Conservation (phyloP, 2,329 filamentous ascomycete genomes). For the Alternaria ethzedia region DNA sequence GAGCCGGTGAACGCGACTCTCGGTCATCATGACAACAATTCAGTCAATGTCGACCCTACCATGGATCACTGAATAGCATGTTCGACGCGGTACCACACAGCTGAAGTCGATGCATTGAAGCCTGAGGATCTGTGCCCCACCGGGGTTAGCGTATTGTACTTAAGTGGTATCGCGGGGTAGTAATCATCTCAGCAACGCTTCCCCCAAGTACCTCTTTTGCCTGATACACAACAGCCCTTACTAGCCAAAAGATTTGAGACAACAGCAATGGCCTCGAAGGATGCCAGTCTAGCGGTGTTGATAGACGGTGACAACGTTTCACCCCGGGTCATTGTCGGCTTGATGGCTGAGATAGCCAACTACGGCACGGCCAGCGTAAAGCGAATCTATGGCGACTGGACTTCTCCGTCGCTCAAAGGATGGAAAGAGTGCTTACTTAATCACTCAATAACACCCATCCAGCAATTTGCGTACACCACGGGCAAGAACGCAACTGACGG, state of each 20-base stretch:
- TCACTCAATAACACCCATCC: constrained; percentile 12
- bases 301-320: constrained; percentile 38
- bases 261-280: background rate
- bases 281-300: constrained; percentile 23
- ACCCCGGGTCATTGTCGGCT: constrained; percentile 27
- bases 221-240: background rate
- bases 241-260: background rate
- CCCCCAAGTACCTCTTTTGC: background rate
- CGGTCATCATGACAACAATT: too few relatives aligned
- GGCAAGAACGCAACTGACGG: constrained; percentile 40
- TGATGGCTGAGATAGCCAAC: constrained; percentile 41
- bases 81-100: background rate
- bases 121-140: background rate
- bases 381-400: constrained; percentile 44
- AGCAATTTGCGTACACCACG: constrained; percentile 17
- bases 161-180: background rate
- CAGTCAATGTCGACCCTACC: too few relatives aligned
- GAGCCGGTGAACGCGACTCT: too few relatives aligned
- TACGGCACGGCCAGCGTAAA: constrained; percentile 40
- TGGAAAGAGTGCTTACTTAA: constrained; percentile 31
- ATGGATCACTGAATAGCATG: too few relatives aligned
- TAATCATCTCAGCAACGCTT: background rate
- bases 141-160: background rate
- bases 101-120: background rate
- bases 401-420: constrained; percentile 20